phyloP scores from a whole-genome alignment of 345 rosid genomes.

The Eucalyptus melliodora region DNA sequence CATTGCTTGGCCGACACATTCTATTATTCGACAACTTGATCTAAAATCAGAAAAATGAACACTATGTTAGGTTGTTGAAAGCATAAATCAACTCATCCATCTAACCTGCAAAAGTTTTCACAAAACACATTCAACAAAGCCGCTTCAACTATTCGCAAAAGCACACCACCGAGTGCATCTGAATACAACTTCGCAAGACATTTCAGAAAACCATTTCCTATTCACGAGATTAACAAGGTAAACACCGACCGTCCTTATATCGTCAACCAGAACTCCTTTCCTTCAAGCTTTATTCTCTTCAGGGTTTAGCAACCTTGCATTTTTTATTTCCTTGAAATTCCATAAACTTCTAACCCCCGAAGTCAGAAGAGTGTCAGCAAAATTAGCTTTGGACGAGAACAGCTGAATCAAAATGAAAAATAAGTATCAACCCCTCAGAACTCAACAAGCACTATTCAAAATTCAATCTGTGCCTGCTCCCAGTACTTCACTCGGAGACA shows the following conservation, averaged over 20 bases:
- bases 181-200: background rate
- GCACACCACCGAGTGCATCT: background rate
- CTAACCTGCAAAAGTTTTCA: background rate
- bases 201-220: background rate
- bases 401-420: background rate
- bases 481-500: background rate
- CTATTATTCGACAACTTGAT: slow-evolving; percentile 4
- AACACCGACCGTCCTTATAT: background rate
- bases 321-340: background rate
- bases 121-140: background rate
- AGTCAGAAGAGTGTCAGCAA: background rate
- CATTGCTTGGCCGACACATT: background rate
- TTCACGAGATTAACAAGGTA: background rate
- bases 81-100: background rate
- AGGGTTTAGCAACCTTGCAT: background rate
- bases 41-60: background rate
- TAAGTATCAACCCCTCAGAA: no score
- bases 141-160: background rate
- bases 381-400: background rate
- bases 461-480: background rate
- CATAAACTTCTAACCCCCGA: background rate
- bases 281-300: background rate
- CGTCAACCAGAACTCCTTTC: background rate
- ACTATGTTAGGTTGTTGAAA: background rate
- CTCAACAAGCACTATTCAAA: no score